These are phyloP conservation scores for Leptographium wingfieldii DNA, from an alignment of 2,329 filamentous ascomycete genomes.

Conservation along the genomic window DNA sequence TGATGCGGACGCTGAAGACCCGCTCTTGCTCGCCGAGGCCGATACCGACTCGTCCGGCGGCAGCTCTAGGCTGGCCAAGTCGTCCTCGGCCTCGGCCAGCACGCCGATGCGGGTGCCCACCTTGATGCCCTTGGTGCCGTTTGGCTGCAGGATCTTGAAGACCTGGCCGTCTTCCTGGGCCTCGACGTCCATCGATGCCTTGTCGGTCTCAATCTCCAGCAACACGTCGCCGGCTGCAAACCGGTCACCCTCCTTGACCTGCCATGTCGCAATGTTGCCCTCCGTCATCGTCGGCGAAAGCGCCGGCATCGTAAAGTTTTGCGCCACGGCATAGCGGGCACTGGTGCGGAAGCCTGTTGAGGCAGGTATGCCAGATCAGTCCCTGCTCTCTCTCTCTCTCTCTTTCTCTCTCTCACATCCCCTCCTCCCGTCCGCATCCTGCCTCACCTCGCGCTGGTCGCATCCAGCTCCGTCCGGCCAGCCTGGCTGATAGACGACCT, in stretches of 20 bases:
- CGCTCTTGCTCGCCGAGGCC: background rate
- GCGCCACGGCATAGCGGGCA: slow-evolving; percentile 53
- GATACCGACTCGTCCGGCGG: slow-evolving; percentile 49
- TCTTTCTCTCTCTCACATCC: background rate
- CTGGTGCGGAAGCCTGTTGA: slow-evolving; percentile 50
- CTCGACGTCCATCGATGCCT: slow-evolving; percentile 90
- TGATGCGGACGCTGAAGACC: slow-evolving; percentile 3
- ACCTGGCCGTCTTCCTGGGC: slow-evolving; percentile 80
- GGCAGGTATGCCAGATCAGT: background rate
- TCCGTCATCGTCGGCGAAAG: slow-evolving; percentile 91
- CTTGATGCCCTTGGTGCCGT: slow-evolving; percentile 64
- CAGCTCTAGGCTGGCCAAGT: slow-evolving; percentile 60
- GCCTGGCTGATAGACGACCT: slow-evolving; percentile 12
- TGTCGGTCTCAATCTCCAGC: slow-evolving; percentile 87
- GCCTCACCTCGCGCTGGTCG: slow-evolving; percentile 7
- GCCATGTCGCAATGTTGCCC: slow-evolving; percentile 77
- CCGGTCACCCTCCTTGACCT: slow-evolving; percentile 73
- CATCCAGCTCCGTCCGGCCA: slow-evolving; percentile 13
- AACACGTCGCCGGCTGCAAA: slow-evolving; percentile 77
- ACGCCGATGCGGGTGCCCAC: slow-evolving; percentile 76
- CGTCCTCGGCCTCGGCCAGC: slow-evolving; percentile 69
- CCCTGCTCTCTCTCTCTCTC: background rate
- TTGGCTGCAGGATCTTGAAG: slow-evolving; percentile 65
- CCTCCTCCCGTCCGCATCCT: background rate
- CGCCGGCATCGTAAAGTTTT: slow-evolving; percentile 85